Base-by-base conservation (phyloP, 345 rosid genomes). In the Euclidium syriacum region DNA sequence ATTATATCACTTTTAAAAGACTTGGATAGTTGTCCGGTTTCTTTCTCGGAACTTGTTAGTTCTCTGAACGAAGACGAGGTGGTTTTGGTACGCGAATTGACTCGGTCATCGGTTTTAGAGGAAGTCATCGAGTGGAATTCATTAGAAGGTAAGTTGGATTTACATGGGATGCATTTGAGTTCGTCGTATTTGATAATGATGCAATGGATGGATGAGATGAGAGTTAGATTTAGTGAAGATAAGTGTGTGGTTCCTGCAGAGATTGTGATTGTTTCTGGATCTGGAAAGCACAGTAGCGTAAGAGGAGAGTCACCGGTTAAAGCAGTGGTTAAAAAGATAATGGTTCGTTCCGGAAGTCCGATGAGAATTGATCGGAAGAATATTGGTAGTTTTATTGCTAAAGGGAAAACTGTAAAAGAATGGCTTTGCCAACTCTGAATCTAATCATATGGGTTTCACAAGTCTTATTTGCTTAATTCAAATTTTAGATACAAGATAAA, bases 271-370 rank as follows among this genome's bases (percentile, higher is more conserved):
- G 82, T 89, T 49, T 85, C 85, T 64, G 95, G 98, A 22, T 72
- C 77, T 0, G 98, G 95, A 16, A 89, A 81, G 29, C 98, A 84
- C 34, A 87, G 96, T 58, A 72, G 22, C 5, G 51, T 78, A 33
- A 77, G 84, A 77, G 91, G 95, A 57, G 84, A 89, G 62, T 92
- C 98, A 1, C 86, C 86, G 2, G 77, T 92, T 3, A 89, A 87
- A 76, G 55, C 44, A 0, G 35, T 87, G 73, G 80, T 87, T 11
- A 89, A 75, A 48, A 70, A 78, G 50, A 67, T 87, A 42, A 76
- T 92, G 80, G 51, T 75, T 10, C 79, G 51, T 48, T 74, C 79
- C 0, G 26, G 69, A 48, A 77, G 86, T 42, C 98, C 91, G 3
- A 39, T 87, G 91, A 84, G 87, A 74, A 75, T 82, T 10, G 85